These are phyloP conservation scores for Glarea lozoyensis DNA, from an alignment of 495 filamentous ascomycete genomes.

Conservation along the genomic window DNA sequence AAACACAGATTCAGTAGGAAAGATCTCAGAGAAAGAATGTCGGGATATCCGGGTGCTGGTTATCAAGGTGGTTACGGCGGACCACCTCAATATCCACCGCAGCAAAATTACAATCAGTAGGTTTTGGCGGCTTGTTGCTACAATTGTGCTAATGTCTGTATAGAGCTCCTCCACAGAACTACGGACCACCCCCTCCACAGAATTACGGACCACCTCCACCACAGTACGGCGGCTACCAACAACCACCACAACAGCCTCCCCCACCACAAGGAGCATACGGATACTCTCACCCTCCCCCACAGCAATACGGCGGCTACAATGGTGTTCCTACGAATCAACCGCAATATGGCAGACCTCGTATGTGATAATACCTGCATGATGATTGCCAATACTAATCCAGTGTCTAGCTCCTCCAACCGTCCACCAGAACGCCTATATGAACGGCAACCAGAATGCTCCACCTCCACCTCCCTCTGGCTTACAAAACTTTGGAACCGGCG, in stretches of 20 bases:
- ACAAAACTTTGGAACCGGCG: conserved; percentile 68
- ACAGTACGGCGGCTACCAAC: conserved; percentile 34
- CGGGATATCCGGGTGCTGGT: conserved; percentile 27
- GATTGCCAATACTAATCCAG: not conserved
- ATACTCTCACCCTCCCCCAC: conserved; percentile 29
- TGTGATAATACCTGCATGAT: not conserved
- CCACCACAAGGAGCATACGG: conserved; percentile 19
- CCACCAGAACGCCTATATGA: conserved; percentile 42
- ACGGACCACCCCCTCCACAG: conserved; percentile 26
- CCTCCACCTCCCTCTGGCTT: conserved; percentile 48
- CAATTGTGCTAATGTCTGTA: conserved; percentile 14
- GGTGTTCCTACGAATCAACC: conserved; percentile 26
- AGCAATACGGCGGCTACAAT: conserved; percentile 32
- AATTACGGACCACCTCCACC: conserved; percentile 26
- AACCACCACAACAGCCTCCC: conserved; percentile 34
- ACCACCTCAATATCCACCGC: conserved; percentile 24
- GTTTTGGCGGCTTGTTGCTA: conserved; percentile 8
- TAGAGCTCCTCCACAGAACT: conserved; percentile 28
- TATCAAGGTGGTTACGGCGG: conserved; percentile 24
- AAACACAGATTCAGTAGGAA: no score
- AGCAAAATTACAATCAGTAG: conserved; percentile 25
- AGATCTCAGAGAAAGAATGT: conserved; percentile 23
- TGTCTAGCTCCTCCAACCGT: conserved; percentile 32
- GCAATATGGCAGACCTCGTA: conserved; percentile 22
- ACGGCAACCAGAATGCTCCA: conserved; percentile 44